Evolutionary conservation across 2,329 filamentous ascomycete genomes (phyloP).

Genomic region (Acephala macrosclerotiorum): DNA sequence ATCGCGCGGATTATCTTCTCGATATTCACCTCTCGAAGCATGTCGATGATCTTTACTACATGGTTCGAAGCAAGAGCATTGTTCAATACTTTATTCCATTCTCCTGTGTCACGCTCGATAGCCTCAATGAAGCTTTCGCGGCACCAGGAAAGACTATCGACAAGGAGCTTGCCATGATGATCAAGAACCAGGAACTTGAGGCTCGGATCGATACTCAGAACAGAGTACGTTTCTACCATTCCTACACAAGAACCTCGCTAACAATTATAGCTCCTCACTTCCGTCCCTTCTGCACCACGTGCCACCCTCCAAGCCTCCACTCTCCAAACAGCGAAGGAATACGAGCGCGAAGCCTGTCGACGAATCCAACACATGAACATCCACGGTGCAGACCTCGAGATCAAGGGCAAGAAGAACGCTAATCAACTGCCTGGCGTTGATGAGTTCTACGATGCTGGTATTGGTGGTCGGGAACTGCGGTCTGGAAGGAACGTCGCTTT

Average conservation of each 20-base stretch:
- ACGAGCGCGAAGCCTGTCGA: conserved; percentile 78
- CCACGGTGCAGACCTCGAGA: conserved; percentile 76
- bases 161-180: conserved; percentile 80
- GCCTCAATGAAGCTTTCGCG: conserved; percentile 80
- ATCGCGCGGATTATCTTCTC: conserved; percentile 86
- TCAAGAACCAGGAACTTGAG: conserved; percentile 73
- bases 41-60: conserved; percentile 71
- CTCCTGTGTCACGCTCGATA: conserved; percentile 82
- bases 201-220: conserved; percentile 88
- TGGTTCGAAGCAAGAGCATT: conserved; percentile 89
- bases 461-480: conserved; percentile 19
- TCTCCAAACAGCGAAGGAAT: conserved; percentile 71
- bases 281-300: conserved; percentile 71
- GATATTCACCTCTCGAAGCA: conserved; percentile 86
- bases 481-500: not conserved
- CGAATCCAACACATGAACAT: conserved; percentile 82
- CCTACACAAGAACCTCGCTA: conserved; percentile 20
- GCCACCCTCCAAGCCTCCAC: conserved; percentile 74
- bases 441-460: conserved; percentile 22
- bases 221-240: conserved; percentile 55
- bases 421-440: conserved; percentile 18
- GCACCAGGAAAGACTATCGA: conserved; percentile 69
- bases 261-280: conserved; percentile 69
- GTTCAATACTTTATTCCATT: conserved; percentile 93
- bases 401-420: conserved; percentile 46